Base-by-base conservation (phyloP, 164 flowering plant species). In the Euptelea pleiosperma region DNA sequence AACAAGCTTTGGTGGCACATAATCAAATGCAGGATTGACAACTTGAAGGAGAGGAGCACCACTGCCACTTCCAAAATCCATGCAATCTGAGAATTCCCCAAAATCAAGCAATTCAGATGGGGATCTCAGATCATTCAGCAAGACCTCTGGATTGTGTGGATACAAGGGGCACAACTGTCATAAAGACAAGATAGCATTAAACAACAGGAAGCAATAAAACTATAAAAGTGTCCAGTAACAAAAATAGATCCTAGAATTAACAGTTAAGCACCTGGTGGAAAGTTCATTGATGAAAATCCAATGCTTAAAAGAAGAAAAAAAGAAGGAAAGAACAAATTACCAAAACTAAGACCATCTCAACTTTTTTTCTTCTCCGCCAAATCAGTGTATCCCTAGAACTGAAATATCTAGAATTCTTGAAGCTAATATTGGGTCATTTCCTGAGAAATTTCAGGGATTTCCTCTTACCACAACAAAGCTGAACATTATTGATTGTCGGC, bases 1-100 rank as follows among this genome's bases (percentile, higher is more conserved):
- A 67, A 94, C 99, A 70, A 94, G 96, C 71, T 89, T 81, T 53
- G 99, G 99, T 26, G 99, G 99, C 49, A 94, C 96, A 68, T 89
- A 94, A 70, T 94, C 97, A 74, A 94, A 94, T 40, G 96, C 74
- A 58, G 99, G 99, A 68, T 94, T 94, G 69, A 94, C 91, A 49
- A 91, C 93, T 72, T 87, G 95, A 69, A 93, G 89, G 66, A 85
- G 90, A 42, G 91, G 87, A 58, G 87, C 72, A 60, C 89, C 91
- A 62, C 62, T 61, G 68, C 82, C 86, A 70, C 69, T 79, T 60
- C 90, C 89, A 73, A 81, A 91, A 69, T 91, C 95, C 88, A 91
- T 66, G 75, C 95, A 89, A 74, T 94, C 99, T 29, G 99, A 94
- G 73, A 94, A 86, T 53, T 89, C 95, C 65, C 99, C 97, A 72